These are phyloP conservation scores for Ceratobasidium sp. DNA, from an alignment of 1,284 basidiomycete species.

Conservation along the genomic window DNA sequence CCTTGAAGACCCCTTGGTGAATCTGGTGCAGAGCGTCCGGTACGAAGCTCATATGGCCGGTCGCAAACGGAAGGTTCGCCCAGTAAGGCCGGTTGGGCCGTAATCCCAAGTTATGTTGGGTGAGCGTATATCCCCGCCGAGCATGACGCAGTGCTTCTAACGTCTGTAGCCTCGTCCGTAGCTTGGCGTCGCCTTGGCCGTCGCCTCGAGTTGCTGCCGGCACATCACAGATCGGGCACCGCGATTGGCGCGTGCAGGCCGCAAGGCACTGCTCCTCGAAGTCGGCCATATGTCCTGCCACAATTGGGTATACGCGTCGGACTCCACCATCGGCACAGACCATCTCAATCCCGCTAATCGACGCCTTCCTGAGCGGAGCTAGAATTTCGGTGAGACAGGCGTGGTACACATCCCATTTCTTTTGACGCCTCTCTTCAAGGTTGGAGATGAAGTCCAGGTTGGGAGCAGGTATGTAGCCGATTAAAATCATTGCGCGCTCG, in stretches of 20 bases:
- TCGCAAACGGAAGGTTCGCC: slow-evolving; percentile 44
- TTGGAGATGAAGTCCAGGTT: background rate
- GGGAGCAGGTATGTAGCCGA: slow-evolving; percentile 45
- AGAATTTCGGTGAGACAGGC: slow-evolving; percentile 48
- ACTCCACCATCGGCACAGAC: slow-evolving; percentile 47
- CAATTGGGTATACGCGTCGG: slow-evolving; percentile 46
- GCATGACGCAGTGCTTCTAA: background rate
- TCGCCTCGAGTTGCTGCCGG: background rate
- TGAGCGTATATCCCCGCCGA: background rate
- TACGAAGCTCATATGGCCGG: slow-evolving; percentile 50
- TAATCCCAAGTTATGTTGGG: background rate
- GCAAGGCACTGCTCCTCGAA: slow-evolving; percentile 50
- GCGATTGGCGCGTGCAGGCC: slow-evolving; percentile 32
- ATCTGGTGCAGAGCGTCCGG: slow-evolving; percentile 56
- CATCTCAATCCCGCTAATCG: slow-evolving; percentile 44
- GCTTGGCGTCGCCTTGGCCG: too few species aligned
- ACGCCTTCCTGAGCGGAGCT: slow-evolving; percentile 46
- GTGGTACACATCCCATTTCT: slow-evolving; percentile 49
- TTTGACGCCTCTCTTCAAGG: background rate
- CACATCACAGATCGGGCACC: slow-evolving; percentile 32
- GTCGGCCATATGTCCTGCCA: slow-evolving; percentile 51
- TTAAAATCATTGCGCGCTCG: slow-evolving; percentile 26
- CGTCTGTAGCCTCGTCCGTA: background rate
- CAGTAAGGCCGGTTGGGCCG: slow-evolving; percentile 51
- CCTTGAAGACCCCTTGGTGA: slow-evolving; percentile 55